phyloP scores from a whole-genome alignment of 2,329 filamentous ascomycete genomes.

The Bipolaris cookei region DNA sequence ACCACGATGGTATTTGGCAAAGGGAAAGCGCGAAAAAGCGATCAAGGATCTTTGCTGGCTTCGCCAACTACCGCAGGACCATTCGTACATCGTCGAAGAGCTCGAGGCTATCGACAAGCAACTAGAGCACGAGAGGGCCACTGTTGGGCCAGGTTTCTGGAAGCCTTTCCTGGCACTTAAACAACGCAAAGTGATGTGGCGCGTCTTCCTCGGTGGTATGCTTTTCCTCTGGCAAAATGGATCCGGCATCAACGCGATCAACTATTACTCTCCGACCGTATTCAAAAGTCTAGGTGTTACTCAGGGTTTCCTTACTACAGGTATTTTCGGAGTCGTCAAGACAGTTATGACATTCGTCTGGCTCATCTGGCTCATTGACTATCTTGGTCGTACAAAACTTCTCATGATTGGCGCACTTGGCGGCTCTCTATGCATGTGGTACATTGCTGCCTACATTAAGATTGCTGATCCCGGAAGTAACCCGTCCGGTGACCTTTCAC shows the following conservation, averaged over 20 bases:
- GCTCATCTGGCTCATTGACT: conserved; percentile 72
- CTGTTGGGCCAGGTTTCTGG: conserved; percentile 76
- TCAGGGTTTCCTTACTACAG: conserved; percentile 71
- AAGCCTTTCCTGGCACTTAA: conserved; percentile 52
- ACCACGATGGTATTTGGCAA: conserved; percentile 54
- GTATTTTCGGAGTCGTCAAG: conserved; percentile 54
- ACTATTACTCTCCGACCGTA: conserved; percentile 77
- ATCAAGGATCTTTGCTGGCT: conserved; percentile 65
- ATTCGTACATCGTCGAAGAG: conserved; percentile 76
- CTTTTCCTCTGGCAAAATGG: conserved; percentile 85
- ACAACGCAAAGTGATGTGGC: conserved; percentile 65
- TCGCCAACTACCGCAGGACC: conserved; percentile 61
- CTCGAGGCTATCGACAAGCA: conserved; percentile 73
- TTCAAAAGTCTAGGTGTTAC: conserved; percentile 70
- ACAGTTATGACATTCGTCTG: conserved; percentile 71
- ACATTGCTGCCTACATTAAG: conserved; percentile 66
- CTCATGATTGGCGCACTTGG: conserved; percentile 68
- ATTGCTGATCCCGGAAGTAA: conserved; percentile 53
- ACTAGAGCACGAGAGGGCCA: conserved; percentile 66
- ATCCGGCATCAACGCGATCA: conserved; percentile 74
- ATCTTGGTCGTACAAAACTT: conserved; percentile 66
- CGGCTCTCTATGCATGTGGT: conserved; percentile 69
- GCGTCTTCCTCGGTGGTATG: conserved; percentile 74
- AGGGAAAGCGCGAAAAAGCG: conserved; percentile 50
- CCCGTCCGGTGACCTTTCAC: conserved; percentile 41